Percentiles rank a stretch among this genome's conserved stretches.
Evolutionary conservation across 2,329 filamentous ascomycete genomes (phyloP).

Genomic region (Pseudophaeomoniella oleicola): DNA sequence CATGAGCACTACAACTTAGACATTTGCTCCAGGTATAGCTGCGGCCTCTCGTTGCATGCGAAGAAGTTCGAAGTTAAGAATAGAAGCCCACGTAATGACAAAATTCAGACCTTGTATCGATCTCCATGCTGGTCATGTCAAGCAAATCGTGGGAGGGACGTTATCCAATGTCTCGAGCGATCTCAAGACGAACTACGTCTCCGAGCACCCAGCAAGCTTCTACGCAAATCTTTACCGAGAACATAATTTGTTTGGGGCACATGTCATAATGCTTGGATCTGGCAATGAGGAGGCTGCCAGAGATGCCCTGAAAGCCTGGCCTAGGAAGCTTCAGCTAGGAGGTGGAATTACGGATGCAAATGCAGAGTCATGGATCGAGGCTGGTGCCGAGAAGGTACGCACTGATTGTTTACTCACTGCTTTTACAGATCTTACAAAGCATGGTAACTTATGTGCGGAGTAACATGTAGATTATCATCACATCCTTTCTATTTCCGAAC

Average conservation of each 20-base stretch:
- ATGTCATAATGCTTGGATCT: slow-evolving; percentile 92
- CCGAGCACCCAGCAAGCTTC: slow-evolving; percentile 63
- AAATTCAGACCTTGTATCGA: slow-evolving; percentile 94
- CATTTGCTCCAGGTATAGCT: too few species aligned
- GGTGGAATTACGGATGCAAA: slow-evolving; percentile 86
- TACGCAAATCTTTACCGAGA: slow-evolving; percentile 73
- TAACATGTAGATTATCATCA: slow-evolving; percentile 76
- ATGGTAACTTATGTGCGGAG: background rate
- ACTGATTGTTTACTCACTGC: too few species aligned
- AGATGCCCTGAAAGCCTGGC: slow-evolving; percentile 68
- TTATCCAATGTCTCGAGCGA: slow-evolving; percentile 46
- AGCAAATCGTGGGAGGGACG: slow-evolving; percentile 95
- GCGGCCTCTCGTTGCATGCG: too few species aligned
- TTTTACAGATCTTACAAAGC: too few species aligned
- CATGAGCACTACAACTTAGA: too few species aligned
- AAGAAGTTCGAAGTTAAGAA: too few species aligned
- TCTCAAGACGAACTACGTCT: slow-evolving; percentile 87
- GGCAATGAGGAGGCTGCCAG: slow-evolving; percentile 69
- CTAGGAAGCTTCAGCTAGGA: slow-evolving; percentile 68
- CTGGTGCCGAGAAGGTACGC: slow-evolving; percentile 75
- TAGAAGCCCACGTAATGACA: too few species aligned
- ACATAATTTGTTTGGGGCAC: slow-evolving; percentile 59
- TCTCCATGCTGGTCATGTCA: slow-evolving; percentile 90
- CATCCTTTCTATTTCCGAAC: slow-evolving; percentile 80
- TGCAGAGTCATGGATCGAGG: slow-evolving; percentile 71